Base-by-base conservation (phyloP, 2,329 filamentous ascomycete species). In the Aspergillus pseudoviridinutans region DNA sequence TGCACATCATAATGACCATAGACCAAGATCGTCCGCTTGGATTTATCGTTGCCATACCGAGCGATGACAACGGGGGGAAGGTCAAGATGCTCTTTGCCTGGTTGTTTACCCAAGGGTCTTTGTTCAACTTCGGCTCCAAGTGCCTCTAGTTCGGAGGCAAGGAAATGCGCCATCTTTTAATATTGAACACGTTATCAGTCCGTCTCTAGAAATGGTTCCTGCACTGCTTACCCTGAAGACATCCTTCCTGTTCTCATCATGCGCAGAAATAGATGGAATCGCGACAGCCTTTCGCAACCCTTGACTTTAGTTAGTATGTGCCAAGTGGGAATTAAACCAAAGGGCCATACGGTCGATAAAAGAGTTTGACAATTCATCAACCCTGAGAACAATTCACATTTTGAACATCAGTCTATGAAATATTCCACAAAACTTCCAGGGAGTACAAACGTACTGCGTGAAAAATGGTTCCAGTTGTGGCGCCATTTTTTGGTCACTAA, bases 1-100 rank as follows among this genome's bases (percentile, higher is more conserved):
- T 99, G 94, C 38, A 99, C 94, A 74, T 99, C 94, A 80, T 99
- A 99, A 81, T 99, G 94, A 50, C 94, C 94, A 72, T 99, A 99
- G 50, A 99, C 91, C 61, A 99, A 83, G 65, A 99, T 94, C 38
- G 92, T 97, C 59, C 90, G 86, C 85, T 97, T 99, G 76, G 85
- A 91, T 76, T 89, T 87, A 75, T 97, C 92, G 75, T 86, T 90
- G 65, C 94, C 92, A 75, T 97, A 97, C 65, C 94, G 88, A 51
- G 88, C 93, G 62, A 99, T 85, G 56, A 99, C 86, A 53, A 96
- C 92, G 1, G 94, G 94, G 3, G 94, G 94, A 17, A 99, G 88
- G 56, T 96, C 88, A 66, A 99, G 87, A 67, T 92, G 83, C 71
- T 96, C 91, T 74, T 91, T 91, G 72, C 90, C 89, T 56, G 91